These are phyloP conservation scores for Wickerhamomyces mucosus DNA, from an alignment of 805 yeast genomes.

Conservation along the genomic window DNA sequence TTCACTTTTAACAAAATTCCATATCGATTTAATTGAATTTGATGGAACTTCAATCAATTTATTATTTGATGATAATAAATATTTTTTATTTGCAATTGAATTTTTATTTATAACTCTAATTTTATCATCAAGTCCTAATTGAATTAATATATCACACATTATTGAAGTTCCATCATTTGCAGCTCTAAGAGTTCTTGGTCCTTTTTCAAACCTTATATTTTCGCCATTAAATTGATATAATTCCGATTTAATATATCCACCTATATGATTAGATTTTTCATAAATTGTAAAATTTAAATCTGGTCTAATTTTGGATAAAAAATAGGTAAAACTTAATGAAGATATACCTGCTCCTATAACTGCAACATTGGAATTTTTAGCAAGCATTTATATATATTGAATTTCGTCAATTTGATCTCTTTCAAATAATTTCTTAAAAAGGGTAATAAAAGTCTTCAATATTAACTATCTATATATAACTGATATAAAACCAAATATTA, in stretches of 20 bases:
- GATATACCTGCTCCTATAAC: conserved; percentile 87
- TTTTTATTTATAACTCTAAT: conserved; percentile 48
- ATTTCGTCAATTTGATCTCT: conserved; percentile 49
- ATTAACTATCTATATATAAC: too few relatives aligned
- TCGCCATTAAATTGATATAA: conserved; percentile 17
- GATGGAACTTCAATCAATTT: conserved; percentile 45
- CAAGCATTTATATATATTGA: conserved; percentile 48
- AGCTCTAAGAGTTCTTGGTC: conserved; percentile 87
- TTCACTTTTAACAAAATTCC: conserved; percentile 30
- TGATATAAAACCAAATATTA: too few relatives aligned
- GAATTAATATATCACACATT: conserved; percentile 47
- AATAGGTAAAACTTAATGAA: conserved; percentile 68
- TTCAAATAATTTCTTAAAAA: conserved; percentile 30
- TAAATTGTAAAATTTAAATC: conserved; percentile 56
- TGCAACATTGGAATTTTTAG: conserved; percentile 38
- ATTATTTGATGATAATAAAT: conserved; percentile 36
- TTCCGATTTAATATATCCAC: conserved; percentile 73
- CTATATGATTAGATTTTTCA: conserved; percentile 47
- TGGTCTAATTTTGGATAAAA: conserved; percentile 63
- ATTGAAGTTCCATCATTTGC: conserved; percentile 68
- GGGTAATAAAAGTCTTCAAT: too few relatives aligned
- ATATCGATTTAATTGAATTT: conserved; percentile 25
- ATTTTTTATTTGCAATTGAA: conserved; percentile 66
- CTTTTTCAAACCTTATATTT: conserved; percentile 44
- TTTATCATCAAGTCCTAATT: conserved; percentile 36